These are phyloP conservation scores for Coemansia sp. DNA, from an alignment of 192 early-diverging fungal genomes.

Conservation along the genomic window DNA sequence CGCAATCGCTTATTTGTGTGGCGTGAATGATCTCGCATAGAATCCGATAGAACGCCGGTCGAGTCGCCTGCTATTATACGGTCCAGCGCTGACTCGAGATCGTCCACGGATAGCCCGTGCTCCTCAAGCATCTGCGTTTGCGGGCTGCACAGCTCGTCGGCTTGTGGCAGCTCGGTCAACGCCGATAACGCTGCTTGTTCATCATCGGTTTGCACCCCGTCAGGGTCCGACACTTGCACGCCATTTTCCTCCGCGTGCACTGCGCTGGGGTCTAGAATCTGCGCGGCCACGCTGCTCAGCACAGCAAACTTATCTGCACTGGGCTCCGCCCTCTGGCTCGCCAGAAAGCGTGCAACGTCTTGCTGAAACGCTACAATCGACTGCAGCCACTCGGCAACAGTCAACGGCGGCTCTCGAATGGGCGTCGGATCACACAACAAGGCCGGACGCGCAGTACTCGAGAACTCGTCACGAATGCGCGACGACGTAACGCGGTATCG, in stretches of 20 bases:
- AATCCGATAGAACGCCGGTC: not conserved
- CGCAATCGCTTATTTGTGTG: not conserved
- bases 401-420: not conserved
- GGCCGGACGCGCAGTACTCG: slow-evolving; percentile 11
- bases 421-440: not conserved
- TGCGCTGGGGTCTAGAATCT: slow-evolving; percentile 11
- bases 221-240: not conserved
- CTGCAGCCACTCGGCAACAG: slow-evolving; percentile 37
- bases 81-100: slow-evolving; percentile 10
- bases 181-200: slow-evolving; percentile 9
- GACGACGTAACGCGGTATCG: slow-evolving; percentile 33
- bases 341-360: slow-evolving; percentile 37
- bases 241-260: not conserved
- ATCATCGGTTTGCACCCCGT: not conserved
- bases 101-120: slow-evolving; percentile 5
- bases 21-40: not conserved
- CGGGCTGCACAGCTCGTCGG: not conserved
- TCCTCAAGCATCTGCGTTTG: slow-evolving; percentile 4
- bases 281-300: slow-evolving; percentile 17
- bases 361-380: slow-evolving; percentile 42
- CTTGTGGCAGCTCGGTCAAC: not conserved
- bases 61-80: not conserved
- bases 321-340: not conserved
- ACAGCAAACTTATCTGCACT: slow-evolving; percentile 9
- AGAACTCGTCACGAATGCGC: slow-evolving; percentile 33